Evolutionary conservation across 1,284 basidiomycete species (phyloP).

Genomic region (Phylloboletellus chloephorus): DNA sequence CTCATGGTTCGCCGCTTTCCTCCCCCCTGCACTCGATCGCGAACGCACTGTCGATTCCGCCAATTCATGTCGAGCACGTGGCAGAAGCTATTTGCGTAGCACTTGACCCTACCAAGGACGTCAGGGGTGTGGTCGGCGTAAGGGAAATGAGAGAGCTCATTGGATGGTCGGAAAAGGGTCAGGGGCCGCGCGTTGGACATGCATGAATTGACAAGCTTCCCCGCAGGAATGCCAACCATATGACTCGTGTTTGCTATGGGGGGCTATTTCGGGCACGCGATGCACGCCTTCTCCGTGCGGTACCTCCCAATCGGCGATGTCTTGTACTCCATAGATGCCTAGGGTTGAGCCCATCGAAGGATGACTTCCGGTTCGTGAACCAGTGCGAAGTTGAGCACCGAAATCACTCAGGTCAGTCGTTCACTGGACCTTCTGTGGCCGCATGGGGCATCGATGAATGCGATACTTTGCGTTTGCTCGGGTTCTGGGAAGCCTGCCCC

Average conservation of each 20-base stretch:
- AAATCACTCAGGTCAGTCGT: slow-evolving; percentile 2
- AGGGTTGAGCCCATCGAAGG: slow-evolving; percentile 9
- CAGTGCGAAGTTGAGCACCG: slow-evolving; percentile 6
- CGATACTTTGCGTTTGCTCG: slow-evolving; percentile 1
- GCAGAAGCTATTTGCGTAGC: slow-evolving; percentile 76
- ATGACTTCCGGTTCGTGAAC: slow-evolving; percentile 8
- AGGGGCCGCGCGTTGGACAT: slow-evolving; percentile 10
- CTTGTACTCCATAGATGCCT: slow-evolving; percentile 8
- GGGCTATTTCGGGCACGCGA: slow-evolving; percentile 17
- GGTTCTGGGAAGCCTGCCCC: too few relatives aligned
- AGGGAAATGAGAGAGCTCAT: slow-evolving; percentile 69
- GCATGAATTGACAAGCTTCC: slow-evolving; percentile 13
- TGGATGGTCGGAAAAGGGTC: slow-evolving; percentile 49
- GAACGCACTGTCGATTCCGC: slow-evolving; percentile 73
- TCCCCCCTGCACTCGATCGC: slow-evolving; percentile 66
- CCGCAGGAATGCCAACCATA: slow-evolving; percentile 8
- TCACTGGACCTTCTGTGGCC: slow-evolving; percentile 7
- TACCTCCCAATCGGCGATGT: slow-evolving; percentile 21
- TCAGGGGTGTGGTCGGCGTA: slow-evolving; percentile 73
- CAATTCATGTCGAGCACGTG: slow-evolving; percentile 95
- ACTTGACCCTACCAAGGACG: slow-evolving; percentile 41
- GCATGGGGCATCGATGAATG: neutral
- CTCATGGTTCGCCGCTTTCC: slow-evolving; percentile 27
- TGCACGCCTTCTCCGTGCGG: slow-evolving; percentile 6
- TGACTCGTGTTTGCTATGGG: slow-evolving; percentile 11